Base-by-base conservation (phyloP, 768 basidiomycete genomes). In the Trametes cubensis region DNA sequence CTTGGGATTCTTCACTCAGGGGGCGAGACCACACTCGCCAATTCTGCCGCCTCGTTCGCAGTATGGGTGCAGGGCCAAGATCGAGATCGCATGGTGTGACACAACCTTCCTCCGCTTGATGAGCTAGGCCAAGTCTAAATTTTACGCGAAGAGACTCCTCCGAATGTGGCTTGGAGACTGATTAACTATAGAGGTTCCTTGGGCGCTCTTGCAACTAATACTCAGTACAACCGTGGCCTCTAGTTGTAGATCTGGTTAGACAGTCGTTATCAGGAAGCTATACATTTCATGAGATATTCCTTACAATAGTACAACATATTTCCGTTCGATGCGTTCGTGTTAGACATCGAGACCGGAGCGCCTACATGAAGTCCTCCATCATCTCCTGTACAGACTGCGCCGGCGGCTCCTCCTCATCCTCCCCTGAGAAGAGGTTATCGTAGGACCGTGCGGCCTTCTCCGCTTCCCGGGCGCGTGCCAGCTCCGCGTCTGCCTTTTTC, bases 401-500 rank as follows among this genome's bases (percentile, higher is more conserved):
- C 23, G 78, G 79, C 55, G 71, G 72, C 42, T 70, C 75, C n/a
- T 78, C 77, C 20, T 77, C 79, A 13, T 85, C 84, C 47, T 86
- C 84, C 2, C 80, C 88, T 25, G 81, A 82, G 76, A 90, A 92
- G 53, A 98, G 76, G 0, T 82, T 78, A 72, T 94, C 93, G 65
- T 98, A 98, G 2, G 89, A 92, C n/a, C 88, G 78, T 10, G 91
- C 87, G 18, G 88, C 88, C 70, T 95, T 96, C 70, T 94, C 92
- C 18, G 87, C 92, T 72, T 91, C 94, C 67, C 95, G 82, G 15
- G 80, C 75, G 60, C 85, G 85, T 3, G 86, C 86, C 17, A 95
- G 79, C 61, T 91, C 92, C 3, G 80, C 73, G 58, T 97, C 93
- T 38, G 84, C 85, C 71, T 92, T 92, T 75, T 85, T 89, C 94